Evolutionary conservation across 164 flowering plant species (phyloP).

Genomic region (Chimonanthus salicifolius): DNA sequence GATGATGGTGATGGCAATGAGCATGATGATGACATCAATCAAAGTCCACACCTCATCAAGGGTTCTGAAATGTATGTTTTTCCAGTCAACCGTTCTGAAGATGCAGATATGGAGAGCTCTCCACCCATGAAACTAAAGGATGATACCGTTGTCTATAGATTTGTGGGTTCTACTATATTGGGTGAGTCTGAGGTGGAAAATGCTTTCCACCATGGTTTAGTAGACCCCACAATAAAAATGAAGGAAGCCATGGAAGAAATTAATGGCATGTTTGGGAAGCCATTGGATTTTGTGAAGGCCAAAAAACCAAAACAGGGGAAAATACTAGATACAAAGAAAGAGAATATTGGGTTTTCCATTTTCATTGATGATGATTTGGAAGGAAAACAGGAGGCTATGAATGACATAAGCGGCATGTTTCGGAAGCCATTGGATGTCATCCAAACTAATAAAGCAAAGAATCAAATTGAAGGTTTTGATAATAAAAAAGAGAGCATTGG

Average conservation of each 20-base stretch:
- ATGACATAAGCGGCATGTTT: slow-evolving; percentile 79
- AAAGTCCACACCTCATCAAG: not conserved
- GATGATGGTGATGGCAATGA: slow-evolving; percentile 24
- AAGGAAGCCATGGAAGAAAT: slow-evolving; percentile 93
- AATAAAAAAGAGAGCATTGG: slow-evolving; percentile 26
- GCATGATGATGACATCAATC: slow-evolving; percentile 9
- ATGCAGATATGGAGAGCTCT: slow-evolving; percentile 22
- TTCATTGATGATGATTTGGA: slow-evolving; percentile 59
- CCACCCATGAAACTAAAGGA: slow-evolving; percentile 37
- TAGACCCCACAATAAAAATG: slow-evolving; percentile 88
- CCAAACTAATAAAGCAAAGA: slow-evolving; percentile 42
- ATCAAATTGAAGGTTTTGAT: slow-evolving; percentile 5
- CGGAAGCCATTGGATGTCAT: slow-evolving; percentile 85
- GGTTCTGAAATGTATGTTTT: slow-evolving; percentile 19
- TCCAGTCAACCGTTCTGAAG: slow-evolving; percentile 37
- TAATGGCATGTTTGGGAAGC: slow-evolving; percentile 89
- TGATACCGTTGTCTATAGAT: slow-evolving; percentile 71
- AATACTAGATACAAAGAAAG: slow-evolving; percentile 23
- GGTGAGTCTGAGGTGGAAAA: slow-evolving; percentile 83
- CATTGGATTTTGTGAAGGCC: slow-evolving; percentile 78
- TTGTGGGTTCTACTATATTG: slow-evolving; percentile 77
- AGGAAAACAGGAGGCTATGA: slow-evolving; percentile 69
- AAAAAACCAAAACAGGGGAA: slow-evolving; percentile 42
- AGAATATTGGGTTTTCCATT: slow-evolving; percentile 47
- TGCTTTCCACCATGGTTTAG: slow-evolving; percentile 92